Evolutionary conservation across 108 stramenopile genomes (phyloP).

Genomic region (Skeletonema menzelii): DNA sequence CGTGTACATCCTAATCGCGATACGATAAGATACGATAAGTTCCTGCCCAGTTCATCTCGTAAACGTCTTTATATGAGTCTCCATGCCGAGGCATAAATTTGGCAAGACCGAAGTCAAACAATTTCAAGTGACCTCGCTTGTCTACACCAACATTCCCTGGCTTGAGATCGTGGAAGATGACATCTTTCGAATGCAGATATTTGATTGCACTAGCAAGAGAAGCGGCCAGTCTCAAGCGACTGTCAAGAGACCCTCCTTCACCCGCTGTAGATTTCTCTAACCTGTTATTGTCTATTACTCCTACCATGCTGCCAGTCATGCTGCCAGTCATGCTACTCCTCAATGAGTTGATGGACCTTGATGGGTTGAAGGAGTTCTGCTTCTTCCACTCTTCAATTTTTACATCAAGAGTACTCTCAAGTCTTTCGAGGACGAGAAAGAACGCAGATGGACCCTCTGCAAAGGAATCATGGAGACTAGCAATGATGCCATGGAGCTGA

Average conservation of each 20-base stretch:
- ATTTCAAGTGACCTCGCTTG: background rate
- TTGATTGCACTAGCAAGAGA: constrained; percentile 51
- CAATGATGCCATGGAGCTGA: background rate
- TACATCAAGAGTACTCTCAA: constrained; percentile 66
- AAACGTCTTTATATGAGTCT: constrained; percentile 71
- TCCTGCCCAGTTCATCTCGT: constrained; percentile 74
- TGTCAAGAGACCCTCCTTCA: constrained; percentile 4
- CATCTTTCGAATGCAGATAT: constrained; percentile 69
- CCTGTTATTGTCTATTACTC: constrained; percentile 23
- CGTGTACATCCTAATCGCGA: too few relatives aligned
- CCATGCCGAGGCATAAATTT: constrained; percentile 17
- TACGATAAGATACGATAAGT: too few relatives aligned
- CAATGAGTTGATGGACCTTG: constrained; percentile 25
- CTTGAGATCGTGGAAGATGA: constrained; percentile 76
- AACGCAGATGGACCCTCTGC: constrained; percentile 30
- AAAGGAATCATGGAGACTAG: background rate
- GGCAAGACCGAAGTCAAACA: constrained; percentile 1
- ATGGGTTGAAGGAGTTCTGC: constrained; percentile 9
- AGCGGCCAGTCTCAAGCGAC: constrained; percentile 63
- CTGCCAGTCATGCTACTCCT: constrained; percentile 14
- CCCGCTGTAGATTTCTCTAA: constrained; percentile 14
- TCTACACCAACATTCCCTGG: background rate
- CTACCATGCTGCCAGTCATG: too few relatives aligned
- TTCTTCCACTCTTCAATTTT: constrained; percentile 76
- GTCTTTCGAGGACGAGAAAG: constrained; percentile 80